Base-by-base conservation (phyloP, 2,329 filamentous ascomycete genomes). In the Leptographium wingfieldii region DNA sequence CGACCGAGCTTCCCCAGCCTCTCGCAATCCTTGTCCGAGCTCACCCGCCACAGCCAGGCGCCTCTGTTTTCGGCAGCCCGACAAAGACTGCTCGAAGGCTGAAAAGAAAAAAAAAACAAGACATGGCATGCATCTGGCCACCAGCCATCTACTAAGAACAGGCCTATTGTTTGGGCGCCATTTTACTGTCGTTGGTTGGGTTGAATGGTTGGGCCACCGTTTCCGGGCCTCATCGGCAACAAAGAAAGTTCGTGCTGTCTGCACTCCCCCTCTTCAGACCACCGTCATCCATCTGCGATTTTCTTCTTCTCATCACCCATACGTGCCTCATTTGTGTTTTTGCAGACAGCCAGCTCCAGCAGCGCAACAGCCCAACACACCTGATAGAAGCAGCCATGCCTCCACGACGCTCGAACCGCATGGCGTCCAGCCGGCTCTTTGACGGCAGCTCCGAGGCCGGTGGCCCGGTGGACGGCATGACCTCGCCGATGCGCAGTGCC, bases 361-460 rank as follows among this genome's bases (percentile, higher is more conserved):
- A 31, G 7, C 31, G 31, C 31, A 31, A 31, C 31, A 31, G 31
- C 31, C 7, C 31, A 9, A 35, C 33, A 35, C 33, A 9, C 9
- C 31, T 31, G 33, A 10, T 35, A 5, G 33, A 35, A 22, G 11
- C 57, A 54, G 38, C 16, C 19, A 66, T 66, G 64, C 64, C 64
- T 52, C 64, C 64, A 1, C 56, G 63, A 58, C 61, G 64, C 27
- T 49, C 61, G 2, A 55, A 62, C 0, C 64, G 64, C 12, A 60
- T 59, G 40, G 14, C 62, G 12, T 63, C 63, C n/a, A 63, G 61
- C 48, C 61, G 58, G 19, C 60, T 65, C 16, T 64, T 65, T 27
- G 64, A 65, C 35, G 60, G 60, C 56, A 65, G 62, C 54, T 62
- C 64, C 33, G 64, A 65, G 35, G 63, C 62, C 29, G 64, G 61